Conservation (phyloP, 1,284 basidiomycete species). For the Lignosus rhinocerotis region DNA sequence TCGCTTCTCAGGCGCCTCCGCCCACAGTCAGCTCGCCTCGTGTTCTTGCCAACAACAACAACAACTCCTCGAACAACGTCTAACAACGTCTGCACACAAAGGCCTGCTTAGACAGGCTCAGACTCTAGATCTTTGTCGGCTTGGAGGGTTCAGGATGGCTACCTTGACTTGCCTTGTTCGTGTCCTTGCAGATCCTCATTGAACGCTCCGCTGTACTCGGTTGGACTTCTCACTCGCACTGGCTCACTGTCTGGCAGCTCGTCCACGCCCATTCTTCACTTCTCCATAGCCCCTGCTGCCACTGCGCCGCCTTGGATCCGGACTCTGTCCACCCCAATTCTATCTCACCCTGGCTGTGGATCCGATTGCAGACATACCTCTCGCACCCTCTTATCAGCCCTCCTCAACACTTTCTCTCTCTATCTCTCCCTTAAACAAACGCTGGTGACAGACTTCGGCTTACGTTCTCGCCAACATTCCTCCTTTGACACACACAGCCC, state of each 20-base stretch:
- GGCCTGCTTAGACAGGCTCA: neutral
- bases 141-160: neutral
- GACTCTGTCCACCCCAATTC: neutral
- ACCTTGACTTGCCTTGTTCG: neutral
- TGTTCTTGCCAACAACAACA: neutral
- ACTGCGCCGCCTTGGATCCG: no score
- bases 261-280: neutral
- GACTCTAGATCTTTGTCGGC: neutral
- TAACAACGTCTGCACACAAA: neutral
- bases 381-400: no score
- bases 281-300: no score
- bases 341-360: no score
- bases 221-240: neutral
- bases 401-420: no score
- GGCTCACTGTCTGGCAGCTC: neutral
- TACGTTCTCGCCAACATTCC: no score
- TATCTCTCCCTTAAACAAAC: no score
- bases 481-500: no score
- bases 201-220: constrained; percentile 4
- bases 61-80: constrained; percentile 3
- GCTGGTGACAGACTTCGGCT: no score
- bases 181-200: neutral
- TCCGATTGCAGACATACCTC: no score
- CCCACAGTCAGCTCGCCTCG: neutral
- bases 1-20: neutral